Percentiles rank a stretch among this genome's conserved stretches.
phyloP scores from a whole-genome alignment of 106 monocot species.

The Dioscorea alata region DNA sequence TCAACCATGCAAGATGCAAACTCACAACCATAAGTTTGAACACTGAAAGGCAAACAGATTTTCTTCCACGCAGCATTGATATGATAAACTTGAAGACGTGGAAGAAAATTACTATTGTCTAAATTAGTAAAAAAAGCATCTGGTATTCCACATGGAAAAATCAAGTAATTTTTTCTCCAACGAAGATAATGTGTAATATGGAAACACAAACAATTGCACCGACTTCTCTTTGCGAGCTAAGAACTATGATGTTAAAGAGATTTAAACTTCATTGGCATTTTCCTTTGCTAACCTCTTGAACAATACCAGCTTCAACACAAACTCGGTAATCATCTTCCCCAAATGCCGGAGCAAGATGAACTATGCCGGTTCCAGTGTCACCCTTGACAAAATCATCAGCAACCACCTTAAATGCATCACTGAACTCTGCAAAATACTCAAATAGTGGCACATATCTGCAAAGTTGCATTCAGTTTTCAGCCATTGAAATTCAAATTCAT shows the following conservation, averaged over 20 bases:
- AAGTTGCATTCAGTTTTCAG: not conserved
- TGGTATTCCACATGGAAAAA: too few relatives aligned
- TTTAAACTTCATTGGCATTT: too few relatives aligned
- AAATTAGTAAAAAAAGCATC: too few relatives aligned
- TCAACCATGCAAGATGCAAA: not conserved
- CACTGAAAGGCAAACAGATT: not conserved
- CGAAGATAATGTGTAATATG: too few relatives aligned
- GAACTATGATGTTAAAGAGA: too few relatives aligned
- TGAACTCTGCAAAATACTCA: slow-evolving; percentile 74
- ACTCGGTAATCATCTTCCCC: slow-evolving; percentile 99
- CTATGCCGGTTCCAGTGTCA: slow-evolving; percentile 97
- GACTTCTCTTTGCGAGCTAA: too few relatives aligned
- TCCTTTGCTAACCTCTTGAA: slow-evolving; percentile 55
- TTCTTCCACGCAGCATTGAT: not conserved
- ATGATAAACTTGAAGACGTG: too few relatives aligned
- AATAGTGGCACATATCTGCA: slow-evolving; percentile 87
- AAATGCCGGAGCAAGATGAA: slow-evolving; percentile 96
- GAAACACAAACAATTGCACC: too few relatives aligned
- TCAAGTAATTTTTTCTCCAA: too few relatives aligned
- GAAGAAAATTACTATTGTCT: too few relatives aligned
- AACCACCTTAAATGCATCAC: slow-evolving; percentile 77
- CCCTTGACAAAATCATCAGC: slow-evolving; percentile 84
- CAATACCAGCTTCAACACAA: slow-evolving; percentile 63
- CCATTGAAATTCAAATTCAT: not conserved
- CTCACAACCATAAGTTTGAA: not conserved